Evolutionary conservation across 352 stramenopile genomes (phyloP).

Genomic region (Pythium pectinolyticum): DNA sequence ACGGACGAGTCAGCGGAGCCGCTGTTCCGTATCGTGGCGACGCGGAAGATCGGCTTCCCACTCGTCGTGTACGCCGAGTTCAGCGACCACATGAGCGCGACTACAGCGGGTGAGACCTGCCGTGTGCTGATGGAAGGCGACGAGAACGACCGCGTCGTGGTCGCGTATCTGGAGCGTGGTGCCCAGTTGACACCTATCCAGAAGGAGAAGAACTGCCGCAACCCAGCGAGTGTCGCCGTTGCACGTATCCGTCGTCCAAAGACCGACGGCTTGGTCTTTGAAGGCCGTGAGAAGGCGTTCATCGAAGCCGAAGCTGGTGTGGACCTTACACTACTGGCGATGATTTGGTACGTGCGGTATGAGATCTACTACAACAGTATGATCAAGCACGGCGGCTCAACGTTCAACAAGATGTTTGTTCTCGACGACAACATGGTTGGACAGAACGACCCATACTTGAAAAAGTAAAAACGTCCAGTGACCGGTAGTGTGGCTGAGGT

Average conservation of each 20-base stretch:
- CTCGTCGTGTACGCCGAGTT: slow-evolving; percentile 11
- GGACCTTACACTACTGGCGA: slow-evolving; percentile 7
- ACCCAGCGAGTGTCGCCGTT: not conserved
- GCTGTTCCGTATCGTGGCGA: not conserved
- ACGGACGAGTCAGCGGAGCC: not conserved
- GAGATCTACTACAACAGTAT: slow-evolving; percentile 1
- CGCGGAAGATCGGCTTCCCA: not conserved
- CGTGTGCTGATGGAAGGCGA: slow-evolving; percentile 3
- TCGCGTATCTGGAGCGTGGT: not conserved
- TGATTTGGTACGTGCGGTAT: slow-evolving; percentile 20
- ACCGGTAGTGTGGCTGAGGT: too few relatives aligned
- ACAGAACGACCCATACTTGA: not conserved
- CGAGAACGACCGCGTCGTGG: slow-evolving; percentile 3
- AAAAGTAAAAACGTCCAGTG: too few relatives aligned
- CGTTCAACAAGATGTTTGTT: not conserved
- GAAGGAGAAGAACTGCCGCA: slow-evolving; percentile 13
- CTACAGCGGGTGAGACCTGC: not conserved
- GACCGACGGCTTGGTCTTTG: slow-evolving; percentile 13
- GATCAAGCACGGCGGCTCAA: not conserved
- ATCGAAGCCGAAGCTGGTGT: slow-evolving; percentile 11
- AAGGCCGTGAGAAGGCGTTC: slow-evolving; percentile 11
- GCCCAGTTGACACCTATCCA: not conserved
- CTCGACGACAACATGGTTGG: not conserved
- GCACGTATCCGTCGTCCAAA: slow-evolving; percentile 9
- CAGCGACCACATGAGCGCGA: not conserved